Conservation (phyloP, 305 asterid genomes). For the Euphrasia arctica region DNA sequence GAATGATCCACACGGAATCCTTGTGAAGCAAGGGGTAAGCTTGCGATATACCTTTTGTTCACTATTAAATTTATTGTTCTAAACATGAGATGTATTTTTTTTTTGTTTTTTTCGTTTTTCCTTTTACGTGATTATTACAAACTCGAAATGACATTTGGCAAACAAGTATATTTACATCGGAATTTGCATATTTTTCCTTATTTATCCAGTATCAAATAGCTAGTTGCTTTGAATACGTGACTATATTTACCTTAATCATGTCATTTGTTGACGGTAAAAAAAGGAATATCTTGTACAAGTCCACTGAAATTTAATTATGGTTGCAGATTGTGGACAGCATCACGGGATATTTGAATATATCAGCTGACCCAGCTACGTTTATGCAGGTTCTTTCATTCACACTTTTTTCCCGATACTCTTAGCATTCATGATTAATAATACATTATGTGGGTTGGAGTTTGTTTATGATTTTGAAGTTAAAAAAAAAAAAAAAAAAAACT, state of each 20-base stretch:
- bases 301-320: constrained; percentile 9
- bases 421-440: constrained; percentile 2
- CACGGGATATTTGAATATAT: constrained; percentile 53
- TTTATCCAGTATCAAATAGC: neutral
- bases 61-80: neutral
- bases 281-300: neutral
- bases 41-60: constrained; percentile 1
- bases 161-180: neutral
- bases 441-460: neutral
- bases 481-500: too few relatives aligned
- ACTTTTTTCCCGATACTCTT: neutral
- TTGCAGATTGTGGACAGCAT: constrained; percentile 75
- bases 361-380: constrained; percentile 71
- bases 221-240: neutral
- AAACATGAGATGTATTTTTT: neutral
- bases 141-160: neutral
- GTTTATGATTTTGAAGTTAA: neutral
- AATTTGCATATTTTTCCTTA: neutral
- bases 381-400: constrained; percentile 49
- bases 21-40: constrained; percentile 63
- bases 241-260: too few relatives aligned
- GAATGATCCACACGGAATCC: constrained; percentile 67
- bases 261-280: too few relatives aligned
- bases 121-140: neutral
- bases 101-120: neutral